Conservation (phyloP, 202 grass and related monocot genomes). For the Digitaria exilis region DNA sequence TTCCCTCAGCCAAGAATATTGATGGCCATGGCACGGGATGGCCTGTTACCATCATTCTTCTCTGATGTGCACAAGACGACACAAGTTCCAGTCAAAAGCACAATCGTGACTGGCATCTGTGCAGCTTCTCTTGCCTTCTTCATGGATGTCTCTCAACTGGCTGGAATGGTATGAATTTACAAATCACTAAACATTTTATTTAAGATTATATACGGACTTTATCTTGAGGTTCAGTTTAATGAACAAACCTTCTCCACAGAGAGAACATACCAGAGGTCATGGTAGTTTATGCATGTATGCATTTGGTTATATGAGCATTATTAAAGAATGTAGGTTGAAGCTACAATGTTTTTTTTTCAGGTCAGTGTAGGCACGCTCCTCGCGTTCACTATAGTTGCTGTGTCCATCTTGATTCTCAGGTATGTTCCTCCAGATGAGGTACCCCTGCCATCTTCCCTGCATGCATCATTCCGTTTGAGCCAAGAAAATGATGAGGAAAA, state of each 20-base stretch:
- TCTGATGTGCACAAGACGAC: slow-evolving; percentile 69
- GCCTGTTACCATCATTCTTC: slow-evolving; percentile 90
- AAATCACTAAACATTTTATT: not conserved
- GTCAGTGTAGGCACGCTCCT: slow-evolving; percentile 97
- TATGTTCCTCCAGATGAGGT: slow-evolving; percentile 94
- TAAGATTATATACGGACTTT: not conserved
- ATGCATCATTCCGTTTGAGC: slow-evolving; percentile 63
- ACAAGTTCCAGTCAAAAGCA: slow-evolving; percentile 98
- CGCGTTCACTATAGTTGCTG: slow-evolving; percentile 86
- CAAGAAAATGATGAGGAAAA: slow-evolving; percentile 69
- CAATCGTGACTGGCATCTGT: slow-evolving; percentile 79
- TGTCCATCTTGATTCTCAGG: slow-evolving; percentile 97
- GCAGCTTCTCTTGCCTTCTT: slow-evolving; percentile 76
- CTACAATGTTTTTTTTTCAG: slow-evolving; percentile 49
- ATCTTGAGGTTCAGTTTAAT: slow-evolving; percentile 13
- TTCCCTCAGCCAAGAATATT: slow-evolving; percentile 89
- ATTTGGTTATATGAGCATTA: not conserved
- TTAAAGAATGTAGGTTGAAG: not conserved
- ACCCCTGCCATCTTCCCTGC: slow-evolving; percentile 79
- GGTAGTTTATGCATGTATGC: not conserved
- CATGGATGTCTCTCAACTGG: slow-evolving; percentile 96
- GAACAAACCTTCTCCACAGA: not conserved
- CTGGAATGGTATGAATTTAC: slow-evolving; percentile 80
- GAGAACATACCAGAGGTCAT: not conserved
- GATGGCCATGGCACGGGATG: slow-evolving; percentile 98